Evolutionary conservation across 768 basidiomycete genomes (phyloP), one percentile per base, ranked within the genome.

Genomic region (Gloeophyllum trabeum): DNA sequence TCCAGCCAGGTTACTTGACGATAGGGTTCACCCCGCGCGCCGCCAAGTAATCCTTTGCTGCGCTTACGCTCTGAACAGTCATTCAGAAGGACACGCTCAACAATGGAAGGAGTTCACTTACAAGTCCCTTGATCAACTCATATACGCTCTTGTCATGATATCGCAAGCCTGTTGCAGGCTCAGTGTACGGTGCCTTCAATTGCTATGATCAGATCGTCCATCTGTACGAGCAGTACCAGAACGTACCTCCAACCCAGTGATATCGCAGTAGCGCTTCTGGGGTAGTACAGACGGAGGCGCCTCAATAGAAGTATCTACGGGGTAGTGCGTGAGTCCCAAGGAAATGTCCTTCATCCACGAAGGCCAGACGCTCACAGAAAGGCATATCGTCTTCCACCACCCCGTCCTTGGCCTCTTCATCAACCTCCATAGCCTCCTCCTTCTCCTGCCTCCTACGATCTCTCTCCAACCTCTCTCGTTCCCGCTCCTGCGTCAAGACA

Each of bases 111-210:
- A n/a, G 39, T 20, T 5, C 24, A 50, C 69, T 46, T 39, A 86
- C 87, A 53, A 91, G 60, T 39, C 73, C 70, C 55, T 84, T 85
- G 48, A 90, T 75, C 22, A 87, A 63, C 37, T 87, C 84, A 54
- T 88, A 90, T n/a, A 90, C 75, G 46, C 77, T 84, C 65, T 84
- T 87, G 65, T 90, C 81, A 47, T 90, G 82, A 54, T 83, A 90
- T 3, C 88, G 71, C 6, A 91, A 64, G 1, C 79, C 78, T 0
- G 86, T 88, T 2, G 76, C 73, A 4, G 88, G 87, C 49, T 91
- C 84, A 0, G 83, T 89, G 49, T 90, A 90, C 1, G 81, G 84
- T 0, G 83, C 86, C 85, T 86, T 20, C 3, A 14, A 38, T 24
- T 6, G 24, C n/a, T 7, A 20, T 46, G 23, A 41, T 24, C 24